Base-by-base conservation (phyloP, 2,329 filamentous ascomycete species). In the Sclerotinia nivalis region DNA sequence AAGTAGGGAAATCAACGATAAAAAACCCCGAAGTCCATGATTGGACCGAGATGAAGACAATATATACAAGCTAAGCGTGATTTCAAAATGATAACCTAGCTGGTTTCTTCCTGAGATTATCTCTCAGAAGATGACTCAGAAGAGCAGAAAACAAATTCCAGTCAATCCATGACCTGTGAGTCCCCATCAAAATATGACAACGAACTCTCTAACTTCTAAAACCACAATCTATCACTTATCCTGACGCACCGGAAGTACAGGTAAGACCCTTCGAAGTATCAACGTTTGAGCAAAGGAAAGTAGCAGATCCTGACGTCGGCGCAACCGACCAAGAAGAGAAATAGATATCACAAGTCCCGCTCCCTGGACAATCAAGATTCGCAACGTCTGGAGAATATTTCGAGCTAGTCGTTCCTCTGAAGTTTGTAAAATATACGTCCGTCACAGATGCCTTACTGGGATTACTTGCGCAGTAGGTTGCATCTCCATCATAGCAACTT, bases 401-500 rank as follows among this genome's bases (percentile, higher is more conserved):
- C 1, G 72, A 75, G 49, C 77, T 80, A 0, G 81, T 83, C 10
- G 77, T 80, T 0, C 82, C 82, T 5, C 75, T 77, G 65, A 83
- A 80, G 7, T 78, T 78, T 28, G 78, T 76, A 67, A 83, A 79
- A 5, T 78, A 73, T 6, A 83, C 76, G 20, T 73, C 80, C 0
- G 75, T 78, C 45, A 83, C 70, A 3, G 74, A 70, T 1, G 80
- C 80, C 47, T 76, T 77, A 7, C 79, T 78, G 2, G 80, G 80
- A 65, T 80, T 73, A 0, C 75, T 70, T 2, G 74, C 71, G 70
- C 82, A 83, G 67, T 82, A 82, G 12, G 70, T 70, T 0, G 69
- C 75, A 28, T 80, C 76, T 34, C 79, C 79, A 28, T 76, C 77
- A 70, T 83, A 84, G 70, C 82, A 84, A 68, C 79, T 82, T 72